These are phyloP conservation scores for Bacidia rubella DNA, from an alignment of 495 filamentous ascomycete species.

Conservation along the genomic window DNA sequence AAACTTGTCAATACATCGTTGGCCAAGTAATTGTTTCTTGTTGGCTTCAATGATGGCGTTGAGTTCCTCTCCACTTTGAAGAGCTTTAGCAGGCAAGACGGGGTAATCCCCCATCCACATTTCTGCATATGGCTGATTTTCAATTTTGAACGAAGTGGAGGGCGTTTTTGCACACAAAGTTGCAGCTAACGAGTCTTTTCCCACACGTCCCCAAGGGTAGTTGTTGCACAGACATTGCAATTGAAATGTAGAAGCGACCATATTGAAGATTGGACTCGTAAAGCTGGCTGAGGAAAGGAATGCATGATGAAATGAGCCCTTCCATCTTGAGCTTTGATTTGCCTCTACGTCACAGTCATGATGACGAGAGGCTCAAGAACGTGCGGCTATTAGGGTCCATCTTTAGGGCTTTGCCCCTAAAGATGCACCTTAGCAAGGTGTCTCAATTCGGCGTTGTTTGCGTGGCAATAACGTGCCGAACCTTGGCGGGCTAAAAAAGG, in stretches of 20 bases:
- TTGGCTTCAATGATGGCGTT: slow-evolving; percentile 51
- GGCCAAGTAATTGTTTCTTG: slow-evolving; percentile 49
- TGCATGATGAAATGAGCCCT: too few relatives aligned
- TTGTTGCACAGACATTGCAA: slow-evolving; percentile 21
- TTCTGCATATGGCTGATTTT: slow-evolving; percentile 35
- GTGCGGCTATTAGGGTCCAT: too few relatives aligned
- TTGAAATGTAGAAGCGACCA: slow-evolving; percentile 14
- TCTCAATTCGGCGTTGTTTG: too few relatives aligned
- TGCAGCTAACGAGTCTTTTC: slow-evolving; percentile 30
- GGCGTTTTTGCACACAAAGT: slow-evolving; percentile 33
- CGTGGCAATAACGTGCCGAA: too few relatives aligned
- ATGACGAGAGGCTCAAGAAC: too few relatives aligned
- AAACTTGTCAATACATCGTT: slow-evolving; percentile 46
- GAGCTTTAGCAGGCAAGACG: slow-evolving; percentile 47
- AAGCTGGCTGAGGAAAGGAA: too few relatives aligned
- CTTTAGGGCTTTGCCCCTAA: too few relatives aligned
- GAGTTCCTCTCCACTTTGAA: slow-evolving; percentile 49
- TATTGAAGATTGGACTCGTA: background rate
- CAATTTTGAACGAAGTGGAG: slow-evolving; percentile 24
- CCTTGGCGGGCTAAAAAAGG: too few relatives aligned
- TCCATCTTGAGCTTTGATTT: too few relatives aligned
- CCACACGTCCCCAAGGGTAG: slow-evolving; percentile 36
- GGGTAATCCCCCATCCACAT: slow-evolving; percentile 82
- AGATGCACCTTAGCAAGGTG: too few relatives aligned
- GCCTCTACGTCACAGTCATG: too few relatives aligned